Percentiles rank a stretch among this genome's conserved stretches.
Evolutionary conservation across 2,329 filamentous ascomycete species (phyloP).

Genomic region (Colletotrichum ledebouriae): DNA sequence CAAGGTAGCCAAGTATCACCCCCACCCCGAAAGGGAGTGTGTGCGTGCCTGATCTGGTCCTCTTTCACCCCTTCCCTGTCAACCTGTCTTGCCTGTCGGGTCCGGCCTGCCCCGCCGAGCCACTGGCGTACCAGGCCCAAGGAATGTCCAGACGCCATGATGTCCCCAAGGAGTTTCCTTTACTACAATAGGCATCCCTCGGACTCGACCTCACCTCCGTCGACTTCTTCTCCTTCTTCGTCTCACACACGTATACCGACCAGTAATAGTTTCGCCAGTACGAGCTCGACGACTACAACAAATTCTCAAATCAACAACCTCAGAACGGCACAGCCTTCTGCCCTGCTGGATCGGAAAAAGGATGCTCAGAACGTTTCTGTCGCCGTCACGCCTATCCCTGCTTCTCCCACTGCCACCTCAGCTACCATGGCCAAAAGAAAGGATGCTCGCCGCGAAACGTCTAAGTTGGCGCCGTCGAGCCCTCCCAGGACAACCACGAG

Average conservation of each 20-base stretch:
- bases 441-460: slow-evolving; percentile 42
- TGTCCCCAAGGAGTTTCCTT: slow-evolving; percentile 45
- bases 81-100: slow-evolving; percentile 42
- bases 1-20: slow-evolving; percentile 4
- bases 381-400: slow-evolving; percentile 41
- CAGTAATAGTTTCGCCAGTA: slow-evolving; percentile 27
- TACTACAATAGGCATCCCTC: slow-evolving; percentile 44
- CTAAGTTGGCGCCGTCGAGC: slow-evolving; percentile 43
- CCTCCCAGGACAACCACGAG: slow-evolving; percentile 43
- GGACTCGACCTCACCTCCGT: slow-evolving; percentile 31
- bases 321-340: slow-evolving; percentile 42
- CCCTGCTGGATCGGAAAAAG: slow-evolving; percentile 43
- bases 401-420: slow-evolving; percentile 36
- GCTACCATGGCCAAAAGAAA: slow-evolving; percentile 44
- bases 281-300: slow-evolving; percentile 18
- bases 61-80: slow-evolving; percentile 40
- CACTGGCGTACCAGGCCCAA: slow-evolving; percentile 37
- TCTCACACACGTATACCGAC: slow-evolving; percentile 26
- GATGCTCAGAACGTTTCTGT: slow-evolving; percentile 43
- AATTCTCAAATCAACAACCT: slow-evolving; percentile 19
- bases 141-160: slow-evolving; percentile 44
- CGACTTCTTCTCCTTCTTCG: slow-evolving; percentile 19
- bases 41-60: slow-evolving; percentile 40
- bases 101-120: slow-evolving; percentile 43
- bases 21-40: slow-evolving; percentile 13